Conservation (phyloP, 495 filamentous ascomycete genomes). For the Recurvomyces mirabilis region DNA sequence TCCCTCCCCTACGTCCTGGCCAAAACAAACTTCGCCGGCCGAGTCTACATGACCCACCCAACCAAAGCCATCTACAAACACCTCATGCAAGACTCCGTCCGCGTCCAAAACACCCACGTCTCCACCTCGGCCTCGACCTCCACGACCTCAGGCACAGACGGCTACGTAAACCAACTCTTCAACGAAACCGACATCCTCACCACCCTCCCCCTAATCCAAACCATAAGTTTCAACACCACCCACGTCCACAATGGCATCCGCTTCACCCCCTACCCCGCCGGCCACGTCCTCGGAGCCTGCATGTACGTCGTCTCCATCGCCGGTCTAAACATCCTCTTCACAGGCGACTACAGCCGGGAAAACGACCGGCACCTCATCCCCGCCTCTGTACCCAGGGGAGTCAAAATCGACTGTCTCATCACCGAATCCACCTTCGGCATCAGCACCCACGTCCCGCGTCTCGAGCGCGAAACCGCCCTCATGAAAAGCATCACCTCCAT, state of each 20-base stretch:
- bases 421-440: slow-evolving; percentile 96
- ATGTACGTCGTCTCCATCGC: slow-evolving; percentile 98
- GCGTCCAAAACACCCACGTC: slow-evolving; percentile 70
- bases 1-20: slow-evolving; percentile 92
- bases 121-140: slow-evolving; percentile 61
- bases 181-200: slow-evolving; percentile 88
- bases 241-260: slow-evolving; percentile 92
- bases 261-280: slow-evolving; percentile 91
- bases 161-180: slow-evolving; percentile 50
- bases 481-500: slow-evolving; percentile 91
- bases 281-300: slow-evolving; percentile 93
- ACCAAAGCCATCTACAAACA: slow-evolving; percentile 99
- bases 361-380: slow-evolving; percentile 90
- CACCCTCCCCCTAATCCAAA: slow-evolving; percentile 86
- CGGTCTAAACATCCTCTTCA: slow-evolving; percentile 90
- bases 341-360: slow-evolving; percentile 91
- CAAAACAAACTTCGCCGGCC: slow-evolving; percentile 92
- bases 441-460: slow-evolving; percentile 73
- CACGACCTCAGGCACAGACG: slow-evolving; percentile 35
- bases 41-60: slow-evolving; percentile 97
- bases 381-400: slow-evolving; percentile 68
- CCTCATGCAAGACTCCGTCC: slow-evolving; percentile 91
- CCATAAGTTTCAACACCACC: slow-evolving; percentile 95
- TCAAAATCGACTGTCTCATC: slow-evolving; percentile 90
- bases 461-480: slow-evolving; percentile 80